Base-by-base conservation (phyloP, 768 basidiomycete species). In the Auriscalpium microsporum region DNA sequence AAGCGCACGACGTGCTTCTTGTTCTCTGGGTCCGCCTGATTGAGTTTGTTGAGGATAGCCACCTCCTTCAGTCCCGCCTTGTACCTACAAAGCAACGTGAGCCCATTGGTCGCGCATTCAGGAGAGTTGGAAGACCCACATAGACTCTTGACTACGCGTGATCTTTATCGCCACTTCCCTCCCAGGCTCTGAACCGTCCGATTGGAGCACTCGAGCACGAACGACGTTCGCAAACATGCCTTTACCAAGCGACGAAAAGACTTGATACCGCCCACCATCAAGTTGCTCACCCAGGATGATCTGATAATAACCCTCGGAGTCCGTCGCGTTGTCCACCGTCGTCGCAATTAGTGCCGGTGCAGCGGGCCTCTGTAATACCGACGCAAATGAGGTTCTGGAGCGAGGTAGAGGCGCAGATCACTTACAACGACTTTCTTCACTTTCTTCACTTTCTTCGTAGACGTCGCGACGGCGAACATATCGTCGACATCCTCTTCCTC, bases 141-240 rank as follows among this genome's bases (percentile, higher is more conserved):
- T 99, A 23, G 90, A 90, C 66, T 98, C 95, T 69, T 99, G 96
- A 64, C 86, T 87, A 47, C 96, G 76, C 48, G 97, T 84, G 56
- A 99, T 94, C 72, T 99, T 99, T 69, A 99, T 97, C 1, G 96
- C 96, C 10, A 98, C 94, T 68, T 99, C 95, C 63, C 75, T 74
- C 42, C 82, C 78, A 38, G 58, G 59, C 50, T 80, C 76, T 54
- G 75, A 73, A 10, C 76, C 54, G 36, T 88, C 87, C 50, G 77
- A 75, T 71, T 85, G 73, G 45, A 94, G 73, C 10, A 93, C 79
- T 35, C 91, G 83, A 9, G 94, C 95, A 47, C 90, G 82, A 28
- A 97, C 93, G 50, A 99, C 96, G 54, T 90, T 92, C 48, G 94
- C 93, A 68, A 98, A 99, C 95, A 99, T 99, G 48, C 96, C 96